Base-by-base conservation (phyloP, 805 yeast genomes). In the Lipomyces chichibuensis region DNA sequence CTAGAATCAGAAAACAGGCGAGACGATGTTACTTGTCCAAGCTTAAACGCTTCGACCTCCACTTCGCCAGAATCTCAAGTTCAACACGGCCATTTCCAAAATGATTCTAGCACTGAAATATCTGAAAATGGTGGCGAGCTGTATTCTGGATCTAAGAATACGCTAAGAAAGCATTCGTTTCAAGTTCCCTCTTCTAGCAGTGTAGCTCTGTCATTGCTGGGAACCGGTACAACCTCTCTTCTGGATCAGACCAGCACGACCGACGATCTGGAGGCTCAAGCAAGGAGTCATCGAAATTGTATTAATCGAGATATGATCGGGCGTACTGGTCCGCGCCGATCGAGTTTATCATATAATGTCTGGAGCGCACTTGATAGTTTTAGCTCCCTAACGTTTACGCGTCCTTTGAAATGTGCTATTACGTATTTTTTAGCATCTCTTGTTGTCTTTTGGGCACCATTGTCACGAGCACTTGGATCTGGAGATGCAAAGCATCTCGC, bases 401-500 rank as follows among this genome's bases (percentile, higher is more conserved):
- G 63, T 8, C 66, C 69, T 25, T 60, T 88, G 57, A 90, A 90
- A 72, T 88, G 94, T 71, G 82, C 93, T 0, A 65, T 90, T 23
- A 89, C 95, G 0, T 91, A 91, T 75, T 79, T 88, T 11, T 66
- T 90, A 1, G 94, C 92, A 0, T 88, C 96, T 0, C 74, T 89
- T 65, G 90, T 88, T 0, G 95, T 91, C n/a, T 90, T 88, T 75
- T 73, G 77, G n/a, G 78, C 79, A 3, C 60, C 76, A 20, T 68
- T 77, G 1, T 82, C 87, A 11, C 72, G 76, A 20, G 67, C 84
- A 1, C 74, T 90, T 54, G 96, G 96, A 0, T 75, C 78, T 49
- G 83, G 90, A 33, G 93, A 89, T 77, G 86, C 89, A 7, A 91
- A 91, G 75, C 97, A 91, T 79, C 84, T 90, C 70, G 87, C 89